Evolutionary conservation across 2,329 filamentous ascomycete species (phyloP), one percentile per base, ranked within the genome.

Genomic region (Aspergillus alliaceus): DNA sequence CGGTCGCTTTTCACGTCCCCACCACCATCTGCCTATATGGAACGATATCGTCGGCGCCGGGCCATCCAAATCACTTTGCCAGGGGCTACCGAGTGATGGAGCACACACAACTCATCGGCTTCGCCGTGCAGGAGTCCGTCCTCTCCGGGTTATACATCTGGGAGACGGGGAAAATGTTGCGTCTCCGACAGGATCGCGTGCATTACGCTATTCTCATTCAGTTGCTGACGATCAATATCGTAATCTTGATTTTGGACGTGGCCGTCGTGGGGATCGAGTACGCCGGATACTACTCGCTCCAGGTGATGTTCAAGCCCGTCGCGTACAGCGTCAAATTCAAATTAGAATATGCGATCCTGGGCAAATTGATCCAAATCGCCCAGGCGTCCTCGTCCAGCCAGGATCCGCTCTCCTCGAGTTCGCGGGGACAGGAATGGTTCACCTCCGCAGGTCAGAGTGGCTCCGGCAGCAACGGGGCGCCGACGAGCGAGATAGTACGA

Each of bases 1-100:
- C 75, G 5, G 49, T 85, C 39, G 59, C 84, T 20, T 71, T 84
- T 24, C 80, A 86, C 58, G 72, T 81, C 0, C 77, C 80, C 0
- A 82, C 81, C 2, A 81, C 79, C 1, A 76, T 86, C 1, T 70
- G 87, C 22, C 80, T 80, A 2, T 85, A 79, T 58, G 82, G 65
- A 0, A 7, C 39, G 2, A 11, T 42, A n/a, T n/a, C n/a, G n/a
- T n/a, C n/a, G n/a, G n/a, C n/a, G n/a, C n/a, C n/a, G n/a, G n/a
- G n/a, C 6, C 2, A 25, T 2, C 22, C 39, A 8, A 42, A 42
- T 7, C 39, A 11, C 64, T 18, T 22, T 62, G 32, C 24, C 35
- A 34, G 59, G 9, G 70, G 69, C 3, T 82, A 80, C 57, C 73
- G 72, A 29, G 69, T 79, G 52, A 69, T 70, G 59, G 76, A 78